phyloP scores from a whole-genome alignment of 768 basidiomycete genomes.

The Leccinum arenicola region DNA sequence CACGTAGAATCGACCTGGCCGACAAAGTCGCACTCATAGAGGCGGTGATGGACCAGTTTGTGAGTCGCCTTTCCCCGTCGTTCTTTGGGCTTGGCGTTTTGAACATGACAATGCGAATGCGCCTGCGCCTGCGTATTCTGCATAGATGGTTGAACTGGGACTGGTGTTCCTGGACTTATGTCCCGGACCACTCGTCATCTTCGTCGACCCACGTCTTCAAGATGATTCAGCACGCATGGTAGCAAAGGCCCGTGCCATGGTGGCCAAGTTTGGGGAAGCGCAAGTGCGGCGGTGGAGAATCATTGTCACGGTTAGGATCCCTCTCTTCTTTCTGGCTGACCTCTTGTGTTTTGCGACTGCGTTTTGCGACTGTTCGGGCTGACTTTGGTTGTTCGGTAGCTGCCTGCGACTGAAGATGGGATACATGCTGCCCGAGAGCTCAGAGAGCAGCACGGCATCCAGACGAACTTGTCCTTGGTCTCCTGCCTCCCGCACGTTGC shows the following conservation, averaged over 20 bases:
- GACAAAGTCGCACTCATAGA: slow-evolving; percentile 17
- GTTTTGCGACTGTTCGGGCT: neutral
- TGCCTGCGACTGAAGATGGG: slow-evolving; percentile 57
- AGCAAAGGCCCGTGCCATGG: slow-evolving; percentile 39
- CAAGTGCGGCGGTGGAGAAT: slow-evolving; percentile 40
- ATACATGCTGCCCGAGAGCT: slow-evolving; percentile 46
- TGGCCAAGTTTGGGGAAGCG: slow-evolving; percentile 39
- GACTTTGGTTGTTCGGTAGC: slow-evolving; percentile 30
- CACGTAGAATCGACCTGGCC: slow-evolving; percentile 10
- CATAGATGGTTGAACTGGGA: slow-evolving; percentile 52
- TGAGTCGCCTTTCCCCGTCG: slow-evolving; percentile 18
- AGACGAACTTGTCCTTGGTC: slow-evolving; percentile 52
- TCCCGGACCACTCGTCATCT: slow-evolving; percentile 47
- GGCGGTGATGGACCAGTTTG: slow-evolving; percentile 30
- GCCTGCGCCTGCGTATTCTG: neutral
- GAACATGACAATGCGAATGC: neutral
- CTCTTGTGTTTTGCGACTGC: neutral
- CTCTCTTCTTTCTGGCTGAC: neutral
- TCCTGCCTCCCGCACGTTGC: slow-evolving; percentile 51
- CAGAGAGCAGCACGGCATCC: slow-evolving; percentile 36
- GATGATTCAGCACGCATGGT: slow-evolving; percentile 39
- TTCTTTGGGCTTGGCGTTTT: neutral
- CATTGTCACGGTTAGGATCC: slow-evolving; percentile 39
- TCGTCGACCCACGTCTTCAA: slow-evolving; percentile 49
- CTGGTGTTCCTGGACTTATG: slow-evolving; percentile 41